Percentiles rank a stretch among this genome's conserved stretches.
phyloP scores from a whole-genome alignment of 2,329 filamentous ascomycete species.

The Cladosporium colombiae region DNA sequence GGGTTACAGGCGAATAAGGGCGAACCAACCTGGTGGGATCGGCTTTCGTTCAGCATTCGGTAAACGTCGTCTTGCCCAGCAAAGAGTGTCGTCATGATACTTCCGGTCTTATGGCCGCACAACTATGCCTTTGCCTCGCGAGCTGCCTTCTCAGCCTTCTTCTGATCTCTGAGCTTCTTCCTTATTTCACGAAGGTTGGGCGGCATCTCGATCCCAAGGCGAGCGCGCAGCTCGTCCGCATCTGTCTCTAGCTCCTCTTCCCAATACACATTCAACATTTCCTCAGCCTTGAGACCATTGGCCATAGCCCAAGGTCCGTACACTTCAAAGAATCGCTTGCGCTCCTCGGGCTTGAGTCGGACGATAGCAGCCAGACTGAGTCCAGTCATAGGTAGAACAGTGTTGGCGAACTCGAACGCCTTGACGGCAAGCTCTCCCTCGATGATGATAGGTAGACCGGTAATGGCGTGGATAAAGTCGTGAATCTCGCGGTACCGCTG shows the following conservation, averaged over 20 bases:
- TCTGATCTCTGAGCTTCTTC: conserved; percentile 67
- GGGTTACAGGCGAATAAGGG: neutral
- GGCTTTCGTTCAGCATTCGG: neutral
- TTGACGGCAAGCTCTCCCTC: conserved; percentile 98
- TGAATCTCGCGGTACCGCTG: conserved; percentile 96
- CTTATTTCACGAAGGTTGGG: conserved; percentile 81
- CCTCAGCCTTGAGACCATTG: conserved; percentile 74
- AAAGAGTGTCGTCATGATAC: neutral
- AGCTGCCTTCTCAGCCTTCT: conserved; percentile 62
- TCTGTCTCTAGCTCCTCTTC: conserved; percentile 88
- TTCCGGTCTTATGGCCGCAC: neutral
- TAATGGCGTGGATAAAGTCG: conserved; percentile 96
- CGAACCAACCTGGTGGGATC: neutral
- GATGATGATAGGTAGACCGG: conserved; percentile 84
- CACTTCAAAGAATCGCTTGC: conserved; percentile 66
- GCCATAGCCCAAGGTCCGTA: conserved; percentile 89
- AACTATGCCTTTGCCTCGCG: conserved; percentile 14
- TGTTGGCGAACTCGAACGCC: conserved; percentile 96
- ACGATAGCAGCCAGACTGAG: conserved; percentile 74
- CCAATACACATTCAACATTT: conserved; percentile 97
- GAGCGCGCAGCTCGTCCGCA: conserved; percentile 70
- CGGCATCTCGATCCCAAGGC: conserved; percentile 83
- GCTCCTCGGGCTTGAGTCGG: conserved; percentile 63
- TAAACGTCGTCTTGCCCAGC: neutral
- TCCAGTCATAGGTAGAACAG: conserved; percentile 90